Percentiles rank a stretch among this genome's conserved stretches.
These are phyloP conservation scores for Kodamaea lidongshanica DNA, from an alignment of 805 yeast species.

Conservation along the genomic window DNA sequence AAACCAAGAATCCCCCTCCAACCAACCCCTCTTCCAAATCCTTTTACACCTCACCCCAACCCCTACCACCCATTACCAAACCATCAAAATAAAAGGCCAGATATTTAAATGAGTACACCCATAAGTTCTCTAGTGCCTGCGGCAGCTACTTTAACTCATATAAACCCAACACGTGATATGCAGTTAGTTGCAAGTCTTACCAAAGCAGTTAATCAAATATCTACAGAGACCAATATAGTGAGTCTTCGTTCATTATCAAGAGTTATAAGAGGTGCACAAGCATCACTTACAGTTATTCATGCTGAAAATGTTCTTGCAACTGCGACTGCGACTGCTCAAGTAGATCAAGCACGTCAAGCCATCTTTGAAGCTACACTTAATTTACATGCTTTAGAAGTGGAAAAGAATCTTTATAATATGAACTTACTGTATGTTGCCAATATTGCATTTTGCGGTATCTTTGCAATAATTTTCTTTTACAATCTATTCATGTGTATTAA, in stretches of 20 bases:
- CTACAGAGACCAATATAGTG: constrained; percentile 17
- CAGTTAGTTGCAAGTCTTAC: background rate
- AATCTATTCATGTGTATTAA: constrained; percentile 20
- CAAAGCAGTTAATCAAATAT: constrained; percentile 6
- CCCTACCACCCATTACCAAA: too few relatives aligned
- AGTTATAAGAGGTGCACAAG: constrained; percentile 29
- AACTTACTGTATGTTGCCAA: constrained; percentile 26
- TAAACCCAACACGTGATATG: too few relatives aligned
- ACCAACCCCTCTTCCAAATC: too few relatives aligned
- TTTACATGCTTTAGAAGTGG: constrained; percentile 23
- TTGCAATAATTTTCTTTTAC: constrained; percentile 20
- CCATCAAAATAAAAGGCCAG: too few relatives aligned
- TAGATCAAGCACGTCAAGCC: constrained; percentile 27
- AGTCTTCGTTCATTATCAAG: constrained; percentile 20
- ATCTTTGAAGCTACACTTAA: constrained; percentile 29
- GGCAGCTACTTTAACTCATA: too few relatives aligned
- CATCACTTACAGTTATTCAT: constrained; percentile 29
- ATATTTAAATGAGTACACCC: too few relatives aligned
- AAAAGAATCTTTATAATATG: constrained; percentile 23
- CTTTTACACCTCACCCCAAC: too few relatives aligned
- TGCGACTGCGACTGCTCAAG: constrained; percentile 24
- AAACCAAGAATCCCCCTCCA: too few relatives aligned
- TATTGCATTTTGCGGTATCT: constrained; percentile 25
- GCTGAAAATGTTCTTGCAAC: constrained; percentile 35
- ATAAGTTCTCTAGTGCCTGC: too few relatives aligned